Percentiles rank a stretch among this genome's conserved stretches.
Evolutionary conservation across 306 rosid genomes (phyloP).

Genomic region (Notholithocarpus densiflorus): DNA sequence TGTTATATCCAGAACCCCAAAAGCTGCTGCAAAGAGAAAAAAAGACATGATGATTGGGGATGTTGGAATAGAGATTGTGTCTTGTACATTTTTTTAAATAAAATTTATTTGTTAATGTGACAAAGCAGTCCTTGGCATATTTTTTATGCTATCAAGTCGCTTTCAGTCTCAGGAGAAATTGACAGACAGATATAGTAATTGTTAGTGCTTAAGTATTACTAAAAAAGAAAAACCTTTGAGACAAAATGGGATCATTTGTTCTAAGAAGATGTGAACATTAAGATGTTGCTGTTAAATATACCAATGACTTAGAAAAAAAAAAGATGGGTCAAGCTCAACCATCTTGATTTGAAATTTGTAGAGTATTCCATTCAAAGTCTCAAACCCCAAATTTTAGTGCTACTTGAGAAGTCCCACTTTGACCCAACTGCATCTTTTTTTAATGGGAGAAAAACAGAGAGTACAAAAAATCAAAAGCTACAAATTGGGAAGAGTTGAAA

Average conservation of each 20-base stretch:
- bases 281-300: too few species aligned
- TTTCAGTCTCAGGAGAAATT: not conserved
- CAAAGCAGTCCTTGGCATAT: not conserved
- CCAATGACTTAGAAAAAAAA: too few species aligned
- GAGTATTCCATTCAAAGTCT: too few species aligned
- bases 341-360: too few species aligned
- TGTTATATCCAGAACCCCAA: conserved; percentile 38
- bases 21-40: conserved; percentile 48
- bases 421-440: too few species aligned
- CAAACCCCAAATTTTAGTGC: not conserved
- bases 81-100: conserved; percentile 10
- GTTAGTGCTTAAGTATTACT: not conserved
- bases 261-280: too few species aligned
- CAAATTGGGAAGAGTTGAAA: too few species aligned
- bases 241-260: too few species aligned
- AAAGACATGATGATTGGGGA: conserved; percentile 47
- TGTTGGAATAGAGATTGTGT: conserved; percentile 41
- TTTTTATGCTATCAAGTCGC: not conserved
- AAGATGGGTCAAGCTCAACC: too few species aligned
- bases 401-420: not conserved
- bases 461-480: too few species aligned
- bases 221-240: too few species aligned
- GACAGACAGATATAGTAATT: not conserved
- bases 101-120: conserved; percentile 5
- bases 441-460: too few species aligned